These are phyloP conservation scores for Fusarium sp. DNA, from an alignment of 2,329 filamentous ascomycete genomes.

Conservation along the genomic window DNA sequence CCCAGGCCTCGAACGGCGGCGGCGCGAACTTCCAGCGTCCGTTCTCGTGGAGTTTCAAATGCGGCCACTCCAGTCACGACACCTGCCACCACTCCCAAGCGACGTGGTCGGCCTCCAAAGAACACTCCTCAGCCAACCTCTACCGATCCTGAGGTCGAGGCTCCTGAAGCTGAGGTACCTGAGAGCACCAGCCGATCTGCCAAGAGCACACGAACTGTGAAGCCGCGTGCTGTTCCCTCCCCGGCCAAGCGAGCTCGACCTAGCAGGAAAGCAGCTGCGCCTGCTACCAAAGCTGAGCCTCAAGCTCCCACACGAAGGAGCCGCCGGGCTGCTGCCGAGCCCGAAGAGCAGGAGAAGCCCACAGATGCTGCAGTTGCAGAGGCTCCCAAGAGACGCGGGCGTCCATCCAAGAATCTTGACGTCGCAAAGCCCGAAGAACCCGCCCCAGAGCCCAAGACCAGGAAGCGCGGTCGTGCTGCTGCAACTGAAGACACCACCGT, in stretches of 20 bases:
- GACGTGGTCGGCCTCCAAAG: conserved; percentile 41
- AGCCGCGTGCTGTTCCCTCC: conserved; percentile 30
- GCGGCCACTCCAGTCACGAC: background rate
- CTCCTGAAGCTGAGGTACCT: background rate
- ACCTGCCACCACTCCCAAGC: conserved; percentile 33
- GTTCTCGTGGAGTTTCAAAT: background rate
- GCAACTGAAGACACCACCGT: background rate
- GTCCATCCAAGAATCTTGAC: conserved; percentile 26
- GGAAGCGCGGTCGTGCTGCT: conserved; percentile 35
- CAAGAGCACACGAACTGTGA: conserved; percentile 20
- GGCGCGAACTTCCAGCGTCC: background rate
- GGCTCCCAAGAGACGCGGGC: conserved; percentile 37
- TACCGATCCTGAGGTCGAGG: background rate
- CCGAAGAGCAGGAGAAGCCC: conserved; percentile 7
- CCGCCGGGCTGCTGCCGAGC: conserved; percentile 18
- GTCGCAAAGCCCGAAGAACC: background rate
- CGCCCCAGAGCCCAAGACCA: conserved; percentile 15
- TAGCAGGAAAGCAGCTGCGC: conserved; percentile 18
- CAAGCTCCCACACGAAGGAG: conserved; percentile 20
- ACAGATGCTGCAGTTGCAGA: background rate
- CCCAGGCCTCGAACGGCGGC: conserved; percentile 12
- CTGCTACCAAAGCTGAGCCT: conserved; percentile 1
- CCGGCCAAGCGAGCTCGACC: conserved; percentile 37
- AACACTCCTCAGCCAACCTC: conserved; percentile 17
- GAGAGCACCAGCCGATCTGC: conserved; percentile 10